Conservation (phyloP, 1,284 basidiomycete genomes). For the Leccinum pachyderme region DNA sequence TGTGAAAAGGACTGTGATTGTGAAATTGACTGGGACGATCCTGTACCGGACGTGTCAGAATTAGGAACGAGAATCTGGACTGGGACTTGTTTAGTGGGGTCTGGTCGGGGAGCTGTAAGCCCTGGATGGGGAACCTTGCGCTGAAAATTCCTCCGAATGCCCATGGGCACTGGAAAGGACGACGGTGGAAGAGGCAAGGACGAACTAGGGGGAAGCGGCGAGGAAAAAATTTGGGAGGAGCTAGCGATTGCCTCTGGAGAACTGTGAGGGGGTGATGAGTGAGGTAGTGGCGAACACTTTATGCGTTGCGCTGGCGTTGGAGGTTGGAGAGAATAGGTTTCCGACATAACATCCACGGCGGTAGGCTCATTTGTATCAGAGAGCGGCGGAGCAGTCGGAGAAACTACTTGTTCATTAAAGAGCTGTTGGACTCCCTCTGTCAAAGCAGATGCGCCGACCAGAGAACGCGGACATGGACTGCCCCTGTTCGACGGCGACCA, state of each 20-base stretch:
- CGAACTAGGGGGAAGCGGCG: slow-evolving; percentile 13
- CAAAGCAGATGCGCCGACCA: neutral
- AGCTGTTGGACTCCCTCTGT: slow-evolving; percentile 3
- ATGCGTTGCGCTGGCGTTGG: slow-evolving; percentile 33
- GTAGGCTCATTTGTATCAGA: slow-evolving; percentile 1
- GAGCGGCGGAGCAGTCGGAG: neutral
- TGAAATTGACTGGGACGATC: slow-evolving; percentile 26
- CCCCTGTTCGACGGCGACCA: slow-evolving; percentile 28
- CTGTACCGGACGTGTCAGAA: slow-evolving; percentile 29
- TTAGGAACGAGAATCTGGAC: slow-evolving; percentile 32
- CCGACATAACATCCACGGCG: slow-evolving; percentile 4
- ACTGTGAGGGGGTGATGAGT: slow-evolving; percentile 5
- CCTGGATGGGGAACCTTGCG: slow-evolving; percentile 31
- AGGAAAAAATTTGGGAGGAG: slow-evolving; percentile 14
- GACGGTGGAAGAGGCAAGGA: slow-evolving; percentile 10
- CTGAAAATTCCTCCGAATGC: slow-evolving; percentile 23
- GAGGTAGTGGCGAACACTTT: slow-evolving; percentile 7
- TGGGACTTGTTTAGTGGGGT: slow-evolving; percentile 22
- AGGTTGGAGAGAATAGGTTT: slow-evolving; percentile 23
- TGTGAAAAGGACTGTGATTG: slow-evolving; percentile 20
- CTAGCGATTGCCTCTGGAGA: slow-evolving; percentile 8
- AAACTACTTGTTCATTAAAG: neutral
- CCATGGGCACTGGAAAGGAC: slow-evolving; percentile 5
- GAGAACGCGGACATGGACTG: slow-evolving; percentile 9
- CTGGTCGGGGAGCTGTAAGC: slow-evolving; percentile 2